Base-by-base conservation (phyloP, 2,329 filamentous ascomycete species). In the Chalaropsis thielavioides region DNA sequence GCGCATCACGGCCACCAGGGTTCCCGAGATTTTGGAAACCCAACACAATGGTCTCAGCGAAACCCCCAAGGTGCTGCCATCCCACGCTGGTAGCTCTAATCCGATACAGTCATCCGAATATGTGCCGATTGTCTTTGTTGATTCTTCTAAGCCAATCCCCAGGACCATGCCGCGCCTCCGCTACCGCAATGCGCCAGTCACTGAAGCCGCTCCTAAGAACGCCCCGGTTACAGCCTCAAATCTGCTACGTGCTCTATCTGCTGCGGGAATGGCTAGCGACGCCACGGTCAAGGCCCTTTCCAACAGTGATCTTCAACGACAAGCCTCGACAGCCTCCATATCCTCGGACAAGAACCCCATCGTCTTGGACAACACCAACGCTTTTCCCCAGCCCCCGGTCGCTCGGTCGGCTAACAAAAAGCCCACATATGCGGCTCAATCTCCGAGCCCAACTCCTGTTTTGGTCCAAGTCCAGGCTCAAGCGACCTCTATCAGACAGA, bases 21-120 rank as follows among this genome's bases (percentile, higher is more conserved):
- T 38, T 3, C 27, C 5, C n/a, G 54, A 38, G 1, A 35, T 19
- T 35, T 2, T 13, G 27, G 10, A 31, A 13, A 4, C 31, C 3
- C 31, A n/a, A 38, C 13, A 58, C 27, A 38, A 19, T 2, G n/a
- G 31, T 10, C 17, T 27, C 2, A 19, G 11, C 10, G 24, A 58
- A 22, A 31, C 6, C 27, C 31, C 27, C 10, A 58, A 58, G 31
- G 13, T 19, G 27, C 31, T 19, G 8, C 5, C 27, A n/a, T 35
- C 13, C 54, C 54, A 27, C 13, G 17, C 17, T n/a, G 24, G 82
- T 1, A 81, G 82, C 68, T 84, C 83, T 2, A 81, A 80, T 15
- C 81, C 82, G 1, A 79, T 78, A 15, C 71, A 73, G 22, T 71
- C 65, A 6, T 41, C 65, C n/a, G 63, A 31, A 24, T 40, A 40